phyloP scores from a whole-genome alignment of 2,329 filamentous ascomycete genomes.

The Clarireedia monteithiana region DNA sequence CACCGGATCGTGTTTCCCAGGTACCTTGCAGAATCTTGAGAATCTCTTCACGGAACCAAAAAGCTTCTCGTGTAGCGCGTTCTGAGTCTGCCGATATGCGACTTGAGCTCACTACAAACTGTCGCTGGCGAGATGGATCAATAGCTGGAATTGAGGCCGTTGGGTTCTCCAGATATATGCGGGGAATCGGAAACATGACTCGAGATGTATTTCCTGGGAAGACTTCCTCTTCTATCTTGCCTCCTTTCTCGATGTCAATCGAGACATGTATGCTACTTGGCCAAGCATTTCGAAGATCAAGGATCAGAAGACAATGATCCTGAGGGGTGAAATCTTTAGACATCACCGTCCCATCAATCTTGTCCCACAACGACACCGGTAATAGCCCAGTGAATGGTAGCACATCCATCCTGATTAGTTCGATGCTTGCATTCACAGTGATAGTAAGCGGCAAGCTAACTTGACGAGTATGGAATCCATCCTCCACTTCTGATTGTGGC shows the following conservation, averaged over 20 bases:
- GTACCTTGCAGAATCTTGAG: slow-evolving; percentile 62
- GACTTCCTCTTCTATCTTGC: slow-evolving; percentile 40
- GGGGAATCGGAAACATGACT: slow-evolving; percentile 66
- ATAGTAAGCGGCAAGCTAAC: slow-evolving; percentile 73
- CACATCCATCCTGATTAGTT: slow-evolving; percentile 73
- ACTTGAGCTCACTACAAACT: slow-evolving; percentile 80
- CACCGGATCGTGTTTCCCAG: slow-evolving; percentile 54
- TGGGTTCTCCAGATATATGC: slow-evolving; percentile 69
- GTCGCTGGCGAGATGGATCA: slow-evolving; percentile 75
- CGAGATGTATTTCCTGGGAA: slow-evolving; percentile 64
- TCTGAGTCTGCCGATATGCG: slow-evolving; percentile 75
- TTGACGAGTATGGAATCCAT: slow-evolving; percentile 77
- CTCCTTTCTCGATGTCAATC: slow-evolving; percentile 36
- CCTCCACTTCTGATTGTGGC: slow-evolving; percentile 56
- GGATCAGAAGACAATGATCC: slow-evolving; percentile 68
- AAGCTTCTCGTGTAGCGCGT: slow-evolving; percentile 68
- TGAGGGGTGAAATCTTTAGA: slow-evolving; percentile 38
- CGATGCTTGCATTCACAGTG: slow-evolving; percentile 86
- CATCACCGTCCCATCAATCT: slow-evolving; percentile 26
- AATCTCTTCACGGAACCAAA: slow-evolving; percentile 84
- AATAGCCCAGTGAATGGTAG: slow-evolving; percentile 64
- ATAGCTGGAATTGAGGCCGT: slow-evolving; percentile 72
- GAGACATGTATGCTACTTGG: slow-evolving; percentile 66
- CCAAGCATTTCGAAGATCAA: slow-evolving; percentile 88
- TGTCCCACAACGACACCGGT: slow-evolving; percentile 51